A percentile compares a stretch with the other conserved stretches of the same genome.
Evolutionary conservation across 2,329 filamentous ascomycete genomes (phyloP).

Genomic region (Diplodia seriata): DNA sequence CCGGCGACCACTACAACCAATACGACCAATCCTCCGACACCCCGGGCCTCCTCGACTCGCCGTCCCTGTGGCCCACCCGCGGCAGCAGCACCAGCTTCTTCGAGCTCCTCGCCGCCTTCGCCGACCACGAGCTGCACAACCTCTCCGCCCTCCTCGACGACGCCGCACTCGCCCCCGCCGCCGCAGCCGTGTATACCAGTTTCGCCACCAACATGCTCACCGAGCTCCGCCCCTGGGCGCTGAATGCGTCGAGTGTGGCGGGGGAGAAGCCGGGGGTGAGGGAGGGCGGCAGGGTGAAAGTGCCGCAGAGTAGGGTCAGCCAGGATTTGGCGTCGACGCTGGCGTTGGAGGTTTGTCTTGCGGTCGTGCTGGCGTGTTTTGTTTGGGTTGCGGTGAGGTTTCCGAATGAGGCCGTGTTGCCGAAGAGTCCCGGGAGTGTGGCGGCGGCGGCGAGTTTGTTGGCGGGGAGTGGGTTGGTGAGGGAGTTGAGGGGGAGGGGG

Average conservation of each 20-base stretch:
- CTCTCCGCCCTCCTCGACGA: not conserved
- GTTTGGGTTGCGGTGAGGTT: conserved; percentile 1
- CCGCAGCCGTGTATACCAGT: not conserved
- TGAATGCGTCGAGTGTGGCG: not conserved
- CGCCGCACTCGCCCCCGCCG: not conserved
- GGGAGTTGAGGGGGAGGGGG: not conserved
- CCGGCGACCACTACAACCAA: conserved; percentile 24
- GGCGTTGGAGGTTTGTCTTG: not conserved
- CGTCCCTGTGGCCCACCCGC: conserved; percentile 21
- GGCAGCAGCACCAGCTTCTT: conserved; percentile 26
- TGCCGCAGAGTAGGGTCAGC: not conserved
- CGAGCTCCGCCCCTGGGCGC: conserved; percentile 24
- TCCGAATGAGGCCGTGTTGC: conserved; percentile 7
- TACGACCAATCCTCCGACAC: conserved; percentile 20
- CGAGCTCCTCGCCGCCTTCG: conserved; percentile 28
- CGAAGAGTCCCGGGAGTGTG: conserved; percentile 19
- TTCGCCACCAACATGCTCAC: conserved; percentile 29
- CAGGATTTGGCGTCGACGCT: conserved; percentile 13
- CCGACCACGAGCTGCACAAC: too few species aligned
- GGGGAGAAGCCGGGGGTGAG: too few species aligned
- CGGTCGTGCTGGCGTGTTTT: conserved; percentile 1
- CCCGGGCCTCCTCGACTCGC: conserved; percentile 14
- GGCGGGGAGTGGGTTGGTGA: conserved; percentile 6
- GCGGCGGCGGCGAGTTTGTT: conserved; percentile 9
- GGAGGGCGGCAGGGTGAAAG: too few species aligned